phyloP scores from a whole-genome alignment of 345 rosid species.

The Acer yangbiense region DNA sequence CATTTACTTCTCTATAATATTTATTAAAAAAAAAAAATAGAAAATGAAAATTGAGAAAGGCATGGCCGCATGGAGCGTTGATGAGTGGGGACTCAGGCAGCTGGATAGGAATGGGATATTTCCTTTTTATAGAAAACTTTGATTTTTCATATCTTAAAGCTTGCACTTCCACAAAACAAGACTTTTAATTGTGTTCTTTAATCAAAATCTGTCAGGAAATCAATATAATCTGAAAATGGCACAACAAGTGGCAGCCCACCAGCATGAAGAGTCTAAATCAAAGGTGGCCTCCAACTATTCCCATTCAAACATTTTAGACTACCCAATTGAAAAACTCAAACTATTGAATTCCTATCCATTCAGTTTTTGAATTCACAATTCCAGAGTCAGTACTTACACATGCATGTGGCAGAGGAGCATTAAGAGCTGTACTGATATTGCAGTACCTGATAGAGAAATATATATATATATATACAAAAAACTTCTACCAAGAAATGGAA shows the following conservation, averaged over 20 bases:
- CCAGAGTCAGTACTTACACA: conserved; percentile 27
- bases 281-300: conserved; percentile 29
- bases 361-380: conserved; percentile 24
- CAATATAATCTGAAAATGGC: conserved; percentile 14
- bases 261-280: conserved; percentile 39
- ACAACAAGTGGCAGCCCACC: conserved; percentile 19
- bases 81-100: too few species aligned
- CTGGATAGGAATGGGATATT: too few species aligned
- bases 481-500: conserved; percentile 16
- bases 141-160: too few species aligned
- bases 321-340: conserved; percentile 1
- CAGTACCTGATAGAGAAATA: too few species aligned
- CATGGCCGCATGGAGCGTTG: too few species aligned
- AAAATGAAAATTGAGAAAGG: too few species aligned
- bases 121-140: too few species aligned
- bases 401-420: too few species aligned
- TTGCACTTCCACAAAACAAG: background rate
- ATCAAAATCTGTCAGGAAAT: background rate
- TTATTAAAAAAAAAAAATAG: too few species aligned
- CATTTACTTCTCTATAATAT: too few species aligned
- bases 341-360: conserved; percentile 20
- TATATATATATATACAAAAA: too few species aligned
- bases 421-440: too few species aligned
- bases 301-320: conserved; percentile 32
- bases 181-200: background rate